Base-by-base conservation (phyloP, 2,329 filamentous ascomycete species). In the Hypoxylon sp. region DNA sequence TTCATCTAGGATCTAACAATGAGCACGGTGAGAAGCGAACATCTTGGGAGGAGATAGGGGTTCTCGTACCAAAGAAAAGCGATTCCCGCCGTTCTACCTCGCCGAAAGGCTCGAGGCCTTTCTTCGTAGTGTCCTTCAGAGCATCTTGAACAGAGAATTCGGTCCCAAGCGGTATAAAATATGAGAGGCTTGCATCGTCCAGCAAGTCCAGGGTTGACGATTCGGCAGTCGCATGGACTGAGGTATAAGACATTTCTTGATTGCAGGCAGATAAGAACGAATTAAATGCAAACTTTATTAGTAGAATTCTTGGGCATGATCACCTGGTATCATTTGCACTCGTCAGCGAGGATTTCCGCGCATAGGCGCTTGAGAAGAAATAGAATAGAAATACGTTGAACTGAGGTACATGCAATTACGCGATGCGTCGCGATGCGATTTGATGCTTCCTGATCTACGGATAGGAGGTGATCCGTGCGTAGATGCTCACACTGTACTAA, bases 61-160 rank as follows among this genome's bases (percentile, higher is more conserved):
- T 58, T 51, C 42, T 73, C 83, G 65, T 79, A 92, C 90, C 90
- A 70, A 92, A 91, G 70, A 90, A 89, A 33, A 93, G 77, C 51
- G 82, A 81, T 33, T 88, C 81, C 63, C 89, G 81, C 66, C 85
- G 82, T 38, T 83, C 76, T 68, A 91, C 80, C 15, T 81, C 81
- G 48, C 85, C 80, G 37, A 88, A 79, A 60, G 78, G 75, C 65
- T 76, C 77, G 62, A 77, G 72, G 60, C 67, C 75, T n/a, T 75
- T 78, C 63, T 74, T 76, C 9, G 76, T 73, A 3, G 73, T 72
- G 38, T 76, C 72, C 49, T 74, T 75, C 52, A 88, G 79, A 1
- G 75, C 75, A 20, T 83, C 76, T 55, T 86, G 81, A 29, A 87
- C 77, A 35, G 81, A 73, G 51, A 87, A 76, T 31, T 83, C 69